phyloP scores from a whole-genome alignment of 768 basidiomycete species.

The Naganishia onofrii region DNA sequence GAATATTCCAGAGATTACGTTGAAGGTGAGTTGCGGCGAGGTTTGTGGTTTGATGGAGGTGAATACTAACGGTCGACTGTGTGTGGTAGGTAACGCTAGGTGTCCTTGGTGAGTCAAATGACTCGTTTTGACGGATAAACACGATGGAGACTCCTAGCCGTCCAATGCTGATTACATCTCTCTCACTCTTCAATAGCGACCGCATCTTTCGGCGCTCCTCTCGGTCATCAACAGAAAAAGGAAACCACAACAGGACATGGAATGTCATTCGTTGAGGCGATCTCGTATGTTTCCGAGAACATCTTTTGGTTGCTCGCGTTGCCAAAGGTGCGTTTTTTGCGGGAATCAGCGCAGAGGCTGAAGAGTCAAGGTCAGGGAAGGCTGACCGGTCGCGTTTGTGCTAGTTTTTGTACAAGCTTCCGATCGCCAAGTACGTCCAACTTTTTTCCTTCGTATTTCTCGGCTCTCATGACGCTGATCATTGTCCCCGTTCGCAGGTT shows the following conservation, averaged over 20 bases:
- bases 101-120: slow-evolving; percentile 24
- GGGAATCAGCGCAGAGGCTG: too few species aligned
- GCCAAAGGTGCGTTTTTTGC: slow-evolving; percentile 18
- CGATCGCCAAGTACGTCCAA: slow-evolving; percentile 27
- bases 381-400: neutral
- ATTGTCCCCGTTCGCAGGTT: slow-evolving; percentile 17
- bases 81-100: slow-evolving; percentile 26
- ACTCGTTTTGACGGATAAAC: too few species aligned
- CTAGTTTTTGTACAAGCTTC: slow-evolving; percentile 24
- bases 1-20: slow-evolving; percentile 17
- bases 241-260: slow-evolving; percentile 7
- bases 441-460: too few species aligned
- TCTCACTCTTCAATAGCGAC: slow-evolving; percentile 12
- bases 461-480: neutral
- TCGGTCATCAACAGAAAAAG: slow-evolving; percentile 14
- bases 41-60: neutral
- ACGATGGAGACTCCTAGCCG: too few species aligned
- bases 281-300: slow-evolving; percentile 31
- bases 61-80: neutral
- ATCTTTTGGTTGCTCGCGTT: slow-evolving; percentile 28
- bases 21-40: neutral
- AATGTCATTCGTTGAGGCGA: slow-evolving; percentile 32
- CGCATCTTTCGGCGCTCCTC: slow-evolving; percentile 30
- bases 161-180: neutral
- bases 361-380: too few species aligned